Evolutionary conservation across 2,329 filamentous ascomycete species (phyloP), one percentile per base, ranked within the genome.

Genomic region (Sporothrix globosa): DNA sequence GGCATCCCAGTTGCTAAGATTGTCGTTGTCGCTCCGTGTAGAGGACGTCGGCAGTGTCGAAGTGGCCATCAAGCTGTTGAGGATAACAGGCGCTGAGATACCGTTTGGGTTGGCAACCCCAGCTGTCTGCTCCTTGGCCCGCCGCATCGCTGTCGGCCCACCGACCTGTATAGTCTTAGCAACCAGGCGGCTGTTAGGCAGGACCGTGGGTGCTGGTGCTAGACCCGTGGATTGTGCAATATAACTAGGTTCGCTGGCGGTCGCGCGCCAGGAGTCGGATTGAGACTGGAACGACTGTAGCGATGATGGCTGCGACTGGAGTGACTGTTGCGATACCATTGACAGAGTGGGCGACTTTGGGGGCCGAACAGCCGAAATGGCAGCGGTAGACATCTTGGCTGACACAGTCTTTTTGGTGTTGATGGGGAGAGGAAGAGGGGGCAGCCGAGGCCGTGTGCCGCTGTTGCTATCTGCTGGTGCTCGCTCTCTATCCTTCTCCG

Each of bases 231-330:
- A 39, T 9, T 52, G 27, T 27, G 21, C n/a, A 13, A 44, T 50
- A 73, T 77, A 79, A 52, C 75, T 77, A 44, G 73, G 71, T 4
- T 79, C 78, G 60, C 75, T 79, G 17, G 72, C 73, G 13, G 76
- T 78, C 70, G 70, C 74, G 21, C 77, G 73, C 14, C 79, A 71
- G n/a, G 67, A 71, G 41, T 69, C 66, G 1, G 66, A 27, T 58
- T 66, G 70, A 19, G 70, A 71, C 30, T 60, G 30, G 27, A 69
- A 34, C 14, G 67, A 69, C 60, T 61, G 54, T 0, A 67, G 52
- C 7, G 69, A 69, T 27, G 67, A 70, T 11, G 56, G 48, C 17
- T 81, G 61, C 60, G 81, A 80, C 3, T 77, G 69, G 46, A 80
- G 72, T 0, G 81, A 82, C 4, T 78, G 73, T 11, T 67, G 52